Evolutionary conservation across 176 grass and related monocot genomes (phyloP), one percentile per base, ranked within the genome.

Genomic region (barley (Hordeum vulgare)): DNA sequence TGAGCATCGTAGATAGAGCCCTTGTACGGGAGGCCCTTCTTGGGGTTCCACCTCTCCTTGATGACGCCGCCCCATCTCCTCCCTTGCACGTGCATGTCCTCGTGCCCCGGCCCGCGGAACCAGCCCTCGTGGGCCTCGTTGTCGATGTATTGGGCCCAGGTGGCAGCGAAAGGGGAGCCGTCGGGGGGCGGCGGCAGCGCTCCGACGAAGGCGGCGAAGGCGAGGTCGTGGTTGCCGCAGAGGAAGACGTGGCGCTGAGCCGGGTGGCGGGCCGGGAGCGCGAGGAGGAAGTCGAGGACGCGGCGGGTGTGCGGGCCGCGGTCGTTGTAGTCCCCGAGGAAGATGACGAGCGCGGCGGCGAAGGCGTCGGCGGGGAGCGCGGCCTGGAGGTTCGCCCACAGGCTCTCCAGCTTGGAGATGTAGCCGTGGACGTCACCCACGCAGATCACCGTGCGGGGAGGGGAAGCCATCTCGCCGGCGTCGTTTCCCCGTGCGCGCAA

Each of bases 281-380:
- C 73, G 65, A 95, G 21, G 51, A 95, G 93, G 76, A 95, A 94
- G 33, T 95, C 93, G 39, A 98, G 35, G 57, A 98, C 89, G 35
- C 80, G 20, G 41, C 85, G 83, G 17, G 93, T 92, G 63, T 85
- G 24, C 33, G 93, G 85, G 10, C 93, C 96, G 49, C 96, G 93
- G 85, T 98, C 93, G 81, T 75, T 85, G 91, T 98, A 98, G 77
- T 98, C 96, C 27, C 91, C 96, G 77, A 98, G 96, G 80, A 98
- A 98, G 87, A 98, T 75, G 85, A 98, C 87, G 42, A 98, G 89
- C 42, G 96, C 85, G 21, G 87, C 53, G 71, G 91, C 80, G 93
- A 98, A 98, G 80, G 93, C 86, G 61, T 86, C 84, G 76, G 69
- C 49, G 56, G 76, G 85, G 41, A 94, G 76, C 37, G 61, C 14